phyloP scores from a whole-genome alignment of 371 early-diverging fungal species.

The Mucor saturninus region DNA sequence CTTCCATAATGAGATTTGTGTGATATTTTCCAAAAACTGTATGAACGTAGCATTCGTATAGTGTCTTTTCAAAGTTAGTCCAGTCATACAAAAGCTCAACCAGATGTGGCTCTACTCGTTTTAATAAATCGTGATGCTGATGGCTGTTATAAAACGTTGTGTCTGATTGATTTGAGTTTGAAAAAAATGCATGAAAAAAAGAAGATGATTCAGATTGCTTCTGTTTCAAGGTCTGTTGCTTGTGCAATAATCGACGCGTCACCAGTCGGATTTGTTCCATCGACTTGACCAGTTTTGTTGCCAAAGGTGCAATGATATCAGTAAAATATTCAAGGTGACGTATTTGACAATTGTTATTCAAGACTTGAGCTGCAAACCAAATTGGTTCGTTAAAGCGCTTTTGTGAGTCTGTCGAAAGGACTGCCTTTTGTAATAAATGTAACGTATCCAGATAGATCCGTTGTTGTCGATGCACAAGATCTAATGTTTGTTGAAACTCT shows the following conservation, averaged over 20 bases:
- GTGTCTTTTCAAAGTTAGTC: constrained; percentile 26
- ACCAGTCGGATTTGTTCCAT: constrained; percentile 4
- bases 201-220: neutral
- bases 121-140: neutral
- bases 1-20: neutral
- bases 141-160: constrained; percentile 1
- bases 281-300: constrained; percentile 11
- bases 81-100: constrained; percentile 12
- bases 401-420: neutral
- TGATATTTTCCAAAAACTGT: constrained; percentile 28
- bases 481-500: constrained; percentile 1
- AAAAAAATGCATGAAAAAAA: neutral
- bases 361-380: constrained; percentile 35
- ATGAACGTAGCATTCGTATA: constrained; percentile 30
- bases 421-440: constrained; percentile 25
- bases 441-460: constrained; percentile 33
- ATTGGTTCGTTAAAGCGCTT: constrained; percentile 33
- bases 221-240: constrained; percentile 5
- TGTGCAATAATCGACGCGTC: constrained; percentile 4
- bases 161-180: neutral
- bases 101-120: constrained; percentile 2
- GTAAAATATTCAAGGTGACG: constrained; percentile 25
- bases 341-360: constrained; percentile 23
- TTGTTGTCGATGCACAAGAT: constrained; percentile 34
- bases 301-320: constrained; percentile 5